Base-by-base conservation (phyloP, 192 early-diverging fungal genomes). In the Podila verticillata region DNA sequence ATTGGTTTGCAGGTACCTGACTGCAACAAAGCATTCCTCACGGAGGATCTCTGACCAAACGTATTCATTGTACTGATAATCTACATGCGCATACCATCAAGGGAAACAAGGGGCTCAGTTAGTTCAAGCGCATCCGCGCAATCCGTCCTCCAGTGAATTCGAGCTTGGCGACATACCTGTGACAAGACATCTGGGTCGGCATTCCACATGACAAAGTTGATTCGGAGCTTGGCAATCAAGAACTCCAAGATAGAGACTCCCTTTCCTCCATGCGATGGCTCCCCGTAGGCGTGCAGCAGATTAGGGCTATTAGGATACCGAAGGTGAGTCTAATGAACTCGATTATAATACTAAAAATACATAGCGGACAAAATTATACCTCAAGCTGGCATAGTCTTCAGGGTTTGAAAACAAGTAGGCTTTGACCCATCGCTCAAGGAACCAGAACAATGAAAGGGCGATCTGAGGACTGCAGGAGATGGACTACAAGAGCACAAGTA, bases 371-470 rank as follows among this genome's bases (percentile, higher is more conserved):
- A 54, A 51, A 54, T 1, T n/a, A n/a, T 82, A 88, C 87, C 85
- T 88, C 34, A 93, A 81, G 61, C 66, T 74, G 26, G 74, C 47
- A 75, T 93, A 93, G 30, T 94, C 86, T 9, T 82, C 74, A 56
- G 84, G 83, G 47, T 88, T 83, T 17, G 89, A 57, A 60, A 95
- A 90, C 7, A 95, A 67, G 69, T 93, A 95, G 1, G 92, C 89
- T 44, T 84, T 83, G 24, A 83, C 81, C 94, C 94, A 95, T 13
- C 94, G 80, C 62, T 93, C 89, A 26, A 92, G 68, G 75, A 92
- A 95, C 89, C 91, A 93, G 48, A 93, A 84, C 20, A 94, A 69
- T 4, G 92, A 92, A 54, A 93, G 89, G 2, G 89, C 81, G 9
- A 94, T 84, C 51, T 89, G 74, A 0, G 94, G 94, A 70, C 93